A percentile compares a stretch with the other conserved stretches of the same genome.
Evolutionary conservation across 768 basidiomycete species (phyloP).

Genomic region (Leccinum subgranulosum): DNA sequence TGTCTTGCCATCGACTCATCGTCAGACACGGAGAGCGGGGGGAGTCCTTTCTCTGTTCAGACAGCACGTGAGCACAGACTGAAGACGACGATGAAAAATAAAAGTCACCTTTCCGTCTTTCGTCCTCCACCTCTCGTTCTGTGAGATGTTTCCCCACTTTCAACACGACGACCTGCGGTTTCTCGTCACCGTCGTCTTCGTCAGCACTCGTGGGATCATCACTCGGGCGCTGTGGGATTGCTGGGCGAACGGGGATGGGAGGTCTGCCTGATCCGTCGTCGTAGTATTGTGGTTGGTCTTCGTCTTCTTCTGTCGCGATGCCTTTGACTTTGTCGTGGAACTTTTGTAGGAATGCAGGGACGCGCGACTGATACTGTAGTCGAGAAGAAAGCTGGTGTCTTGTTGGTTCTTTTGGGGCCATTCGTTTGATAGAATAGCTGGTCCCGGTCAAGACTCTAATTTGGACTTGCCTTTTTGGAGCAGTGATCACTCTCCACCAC

Average conservation of each 20-base stretch:
- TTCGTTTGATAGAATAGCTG: too few relatives aligned
- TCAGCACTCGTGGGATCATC: constrained; percentile 71
- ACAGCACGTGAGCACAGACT: constrained; percentile 1
- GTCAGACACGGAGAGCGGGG: constrained; percentile 45
- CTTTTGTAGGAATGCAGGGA: constrained; percentile 63
- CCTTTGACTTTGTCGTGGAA: constrained; percentile 64
- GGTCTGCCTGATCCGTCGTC: constrained; percentile 66
- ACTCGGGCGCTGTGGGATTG: constrained; percentile 65
- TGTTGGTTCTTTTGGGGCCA: constrained; percentile 60
- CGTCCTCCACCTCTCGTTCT: constrained; percentile 73
- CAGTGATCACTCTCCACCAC: neutral
- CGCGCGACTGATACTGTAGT: constrained; percentile 58
- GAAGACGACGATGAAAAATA: neutral
- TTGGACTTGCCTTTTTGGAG: constrained; percentile 18
- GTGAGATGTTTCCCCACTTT: constrained; percentile 86
- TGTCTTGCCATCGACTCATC: constrained; percentile 17
- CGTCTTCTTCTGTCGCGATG: constrained; percentile 45
- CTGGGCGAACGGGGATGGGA: constrained; percentile 71
- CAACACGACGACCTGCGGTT: constrained; percentile 85
- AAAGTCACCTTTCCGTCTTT: constrained; percentile 63
- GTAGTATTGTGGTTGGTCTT: constrained; percentile 49
- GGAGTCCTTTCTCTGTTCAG: constrained; percentile 55
- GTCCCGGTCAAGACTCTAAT: neutral
- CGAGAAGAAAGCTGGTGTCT: constrained; percentile 69
- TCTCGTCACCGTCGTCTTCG: constrained; percentile 73